Evolutionary conservation across 2,329 filamentous ascomycete species (phyloP).

Genomic region (Trichoderma koningiopsis): DNA sequence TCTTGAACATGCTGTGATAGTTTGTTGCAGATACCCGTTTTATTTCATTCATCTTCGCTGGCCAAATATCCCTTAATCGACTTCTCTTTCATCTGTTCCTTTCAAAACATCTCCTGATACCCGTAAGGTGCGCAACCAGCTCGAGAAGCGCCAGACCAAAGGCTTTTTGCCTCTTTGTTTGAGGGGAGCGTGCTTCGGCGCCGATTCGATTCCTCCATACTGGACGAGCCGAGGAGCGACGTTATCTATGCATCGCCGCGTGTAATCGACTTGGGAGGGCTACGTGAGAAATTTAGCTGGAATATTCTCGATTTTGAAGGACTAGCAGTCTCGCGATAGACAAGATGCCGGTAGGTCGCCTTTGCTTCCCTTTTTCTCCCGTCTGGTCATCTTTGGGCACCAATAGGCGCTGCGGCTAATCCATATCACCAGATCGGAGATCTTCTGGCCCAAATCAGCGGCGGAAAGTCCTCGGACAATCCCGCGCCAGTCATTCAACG

Average conservation of each 20-base stretch:
- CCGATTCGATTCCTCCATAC: slow-evolving; percentile 14
- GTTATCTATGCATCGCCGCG: slow-evolving; percentile 16
- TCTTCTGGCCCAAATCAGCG: slow-evolving; percentile 59
- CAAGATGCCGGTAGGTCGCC: slow-evolving; percentile 39
- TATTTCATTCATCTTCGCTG: background rate
- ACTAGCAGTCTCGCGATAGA: slow-evolving; percentile 19
- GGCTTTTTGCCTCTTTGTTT: slow-evolving; percentile 2
- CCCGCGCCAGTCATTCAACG: slow-evolving; percentile 37
- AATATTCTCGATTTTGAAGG: background rate
- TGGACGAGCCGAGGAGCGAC: slow-evolving; percentile 7
- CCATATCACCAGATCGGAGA: slow-evolving; percentile 38
- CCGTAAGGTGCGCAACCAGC: background rate
- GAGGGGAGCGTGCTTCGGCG: slow-evolving; percentile 22
- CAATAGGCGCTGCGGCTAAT: slow-evolving; percentile 8
- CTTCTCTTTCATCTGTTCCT: background rate
- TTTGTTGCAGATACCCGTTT: background rate
- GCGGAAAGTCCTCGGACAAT: slow-evolving; percentile 49
- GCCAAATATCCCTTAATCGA: slow-evolving; percentile 1
- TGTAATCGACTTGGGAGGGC: slow-evolving; percentile 7
- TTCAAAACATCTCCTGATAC: background rate
- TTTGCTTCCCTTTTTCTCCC: background rate
- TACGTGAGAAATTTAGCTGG: slow-evolving; percentile 8
- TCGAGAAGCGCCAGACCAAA: background rate
- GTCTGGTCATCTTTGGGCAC: slow-evolving; percentile 3
- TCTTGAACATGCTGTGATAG: slow-evolving; percentile 8